Conservation (phyloP, 2,329 filamentous ascomycete species). For the Cytospora chrysosperma region DNA sequence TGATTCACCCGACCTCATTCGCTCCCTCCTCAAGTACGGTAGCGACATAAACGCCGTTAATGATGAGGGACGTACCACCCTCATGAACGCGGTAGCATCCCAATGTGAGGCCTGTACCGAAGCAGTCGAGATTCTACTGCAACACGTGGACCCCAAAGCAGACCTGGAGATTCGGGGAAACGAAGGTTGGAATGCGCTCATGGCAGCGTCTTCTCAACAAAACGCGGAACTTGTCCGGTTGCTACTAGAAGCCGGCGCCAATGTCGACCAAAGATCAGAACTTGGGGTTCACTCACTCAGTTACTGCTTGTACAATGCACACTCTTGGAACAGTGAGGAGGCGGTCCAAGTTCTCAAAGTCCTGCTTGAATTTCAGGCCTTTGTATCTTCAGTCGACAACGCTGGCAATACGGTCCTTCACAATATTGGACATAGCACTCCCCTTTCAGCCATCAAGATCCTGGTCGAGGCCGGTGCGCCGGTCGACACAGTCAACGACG, state of each 20-base stretch:
- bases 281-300: background rate
- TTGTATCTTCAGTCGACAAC: background rate
- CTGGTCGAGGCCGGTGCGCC: background rate
- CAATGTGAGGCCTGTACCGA: fast-evolving
- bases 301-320: background rate
- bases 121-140: background rate
- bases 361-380: background rate
- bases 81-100: background rate
- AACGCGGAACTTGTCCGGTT: background rate
- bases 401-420: background rate
- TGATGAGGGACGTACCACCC: fast-evolving
- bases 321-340: too few species aligned
- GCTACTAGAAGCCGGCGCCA: background rate
- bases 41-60: background rate
- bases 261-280: background rate
- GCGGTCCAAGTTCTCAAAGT: background rate
- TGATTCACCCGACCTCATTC: background rate
- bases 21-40: background rate
- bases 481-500: background rate
- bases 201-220: too few species aligned
- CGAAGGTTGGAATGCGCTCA: background rate
- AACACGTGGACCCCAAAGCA: background rate
- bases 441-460: background rate
- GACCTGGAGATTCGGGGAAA: background rate
- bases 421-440: background rate